Percentiles rank a stretch among this genome's conserved stretches.
These are phyloP conservation scores for Anaeromyces robustus DNA, from an alignment of 192 early-diverging fungal species.

Conservation along the genomic window DNA sequence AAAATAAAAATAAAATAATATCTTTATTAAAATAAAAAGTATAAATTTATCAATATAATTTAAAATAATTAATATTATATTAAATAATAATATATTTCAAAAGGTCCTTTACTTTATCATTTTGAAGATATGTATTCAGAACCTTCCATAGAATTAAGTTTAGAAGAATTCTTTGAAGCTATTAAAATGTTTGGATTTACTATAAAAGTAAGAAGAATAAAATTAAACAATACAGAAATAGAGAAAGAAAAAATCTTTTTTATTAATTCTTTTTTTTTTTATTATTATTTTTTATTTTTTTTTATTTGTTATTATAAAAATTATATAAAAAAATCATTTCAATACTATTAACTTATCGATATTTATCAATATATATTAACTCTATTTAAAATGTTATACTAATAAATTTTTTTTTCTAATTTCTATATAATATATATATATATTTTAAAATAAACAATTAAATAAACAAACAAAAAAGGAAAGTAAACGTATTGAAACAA, in stretches of 20 bases:
- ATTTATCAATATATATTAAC: no score
- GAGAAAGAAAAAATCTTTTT: no score
- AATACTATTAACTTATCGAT: no score
- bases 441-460: no score
- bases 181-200: slow-evolving; percentile 4
- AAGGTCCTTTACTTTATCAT: slow-evolving; percentile 82
- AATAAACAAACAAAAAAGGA: not conserved
- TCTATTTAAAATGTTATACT: no score
- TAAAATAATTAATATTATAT: not conserved
- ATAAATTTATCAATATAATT: not conserved
- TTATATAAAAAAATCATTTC: no score
- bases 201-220: not conserved
- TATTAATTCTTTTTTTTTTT: no score
- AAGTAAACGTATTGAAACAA: slow-evolving; percentile 2
- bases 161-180: slow-evolving; percentile 56
- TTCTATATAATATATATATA: no score
- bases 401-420: no score
- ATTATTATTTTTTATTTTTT: no score
- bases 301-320: no score
- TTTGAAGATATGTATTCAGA: slow-evolving; percentile 75
- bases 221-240: no score
- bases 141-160: slow-evolving; percentile 69
- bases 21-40: slow-evolving; percentile 6
- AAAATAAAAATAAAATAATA: slow-evolving; percentile 34
- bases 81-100: not conserved